These are phyloP conservation scores for Hermanozyma aechmeae DNA, from an alignment of 805 yeast species.

Conservation along the genomic window DNA sequence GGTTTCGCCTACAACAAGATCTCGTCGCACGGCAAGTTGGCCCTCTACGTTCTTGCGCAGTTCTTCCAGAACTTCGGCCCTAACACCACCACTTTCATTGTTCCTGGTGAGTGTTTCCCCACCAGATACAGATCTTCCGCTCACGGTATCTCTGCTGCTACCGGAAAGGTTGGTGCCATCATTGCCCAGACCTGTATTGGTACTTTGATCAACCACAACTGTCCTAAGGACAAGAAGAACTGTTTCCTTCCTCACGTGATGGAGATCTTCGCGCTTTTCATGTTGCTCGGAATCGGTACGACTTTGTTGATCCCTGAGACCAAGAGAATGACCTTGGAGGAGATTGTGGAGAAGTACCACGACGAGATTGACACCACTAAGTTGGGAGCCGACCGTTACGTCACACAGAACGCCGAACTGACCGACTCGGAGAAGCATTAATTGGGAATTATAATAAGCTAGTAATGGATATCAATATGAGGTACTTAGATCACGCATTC, in stretches of 20 bases:
- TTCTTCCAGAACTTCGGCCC: slow-evolving; percentile 92
- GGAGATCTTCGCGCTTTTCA: slow-evolving; percentile 89
- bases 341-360: slow-evolving; percentile 70
- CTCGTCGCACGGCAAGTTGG: slow-evolving; percentile 58
- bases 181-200: slow-evolving; percentile 85
- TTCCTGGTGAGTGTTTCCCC: slow-evolving; percentile 90
- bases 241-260: slow-evolving; percentile 89
- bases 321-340: slow-evolving; percentile 83
- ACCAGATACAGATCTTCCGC: slow-evolving; percentile 94
- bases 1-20: slow-evolving; percentile 79
- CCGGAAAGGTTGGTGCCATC: slow-evolving; percentile 89
- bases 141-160: slow-evolving; percentile 89
- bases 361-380: slow-evolving; percentile 56
- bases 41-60: slow-evolving; percentile 70
- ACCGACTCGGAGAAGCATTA: slow-evolving; percentile 25
- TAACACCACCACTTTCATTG: slow-evolving; percentile 81
- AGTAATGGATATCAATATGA: too few relatives aligned
- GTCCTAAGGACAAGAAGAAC: slow-evolving; percentile 49
- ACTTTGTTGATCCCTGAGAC: slow-evolving; percentile 80
- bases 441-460: too few relatives aligned
- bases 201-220: slow-evolving; percentile 71
- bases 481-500: too few relatives aligned
- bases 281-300: slow-evolving; percentile 67
- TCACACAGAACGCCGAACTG: slow-evolving; percentile 22
- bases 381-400: slow-evolving; percentile 29